Evolutionary conservation across 305 asterid species (phyloP), one percentile per base, ranked within the genome.

Genomic region (Ruellia speciosa): DNA sequence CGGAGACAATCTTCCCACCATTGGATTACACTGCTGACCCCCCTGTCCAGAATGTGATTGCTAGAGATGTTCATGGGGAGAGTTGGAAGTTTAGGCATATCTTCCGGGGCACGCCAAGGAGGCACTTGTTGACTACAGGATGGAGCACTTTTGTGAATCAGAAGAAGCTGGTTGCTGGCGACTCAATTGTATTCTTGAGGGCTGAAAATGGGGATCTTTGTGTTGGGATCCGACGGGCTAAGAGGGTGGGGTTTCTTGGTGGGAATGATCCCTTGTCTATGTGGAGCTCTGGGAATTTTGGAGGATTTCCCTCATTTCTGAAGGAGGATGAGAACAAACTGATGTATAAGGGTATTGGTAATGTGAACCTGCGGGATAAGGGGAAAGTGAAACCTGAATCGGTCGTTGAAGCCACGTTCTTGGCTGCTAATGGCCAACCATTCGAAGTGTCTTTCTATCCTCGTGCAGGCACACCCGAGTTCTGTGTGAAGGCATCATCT

Each of bases 401-500:
- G 11, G 95, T 86, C 31, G 66, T 81, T 17, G 94, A 89, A 76
- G 90, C 97, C 14, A 74, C 84, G 55, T 80, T 73, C 66, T 74
- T 84, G 80, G 96, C 94, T 19, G 82, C 83, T n/a, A 82, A 64
- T 33, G 88, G 94, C 47, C 85, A 82, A 77, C 84, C 97, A 4
- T 89, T 89, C 28, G 96, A 89, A 66, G 90, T 82, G 16, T 68
- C 71, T 3, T 89, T 84, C 64, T 86, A 82, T 63, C 97, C 97
- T 0, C 74, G 85, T 46, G 88, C 88, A 13, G 84, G 81, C 75
- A 89, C 94, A 13, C 95, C 95, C 0, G 97, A 89, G 80, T 89
- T 86, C 68, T 86, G 78, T 50, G 87, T 89, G 48, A 82, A 80
- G 74, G 93, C 87, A 1, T 82, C 96, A 0, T 70, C 79, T 12